Conservation (phyloP, 768 basidiomycete genomes). For the Trametopsis cervina region DNA sequence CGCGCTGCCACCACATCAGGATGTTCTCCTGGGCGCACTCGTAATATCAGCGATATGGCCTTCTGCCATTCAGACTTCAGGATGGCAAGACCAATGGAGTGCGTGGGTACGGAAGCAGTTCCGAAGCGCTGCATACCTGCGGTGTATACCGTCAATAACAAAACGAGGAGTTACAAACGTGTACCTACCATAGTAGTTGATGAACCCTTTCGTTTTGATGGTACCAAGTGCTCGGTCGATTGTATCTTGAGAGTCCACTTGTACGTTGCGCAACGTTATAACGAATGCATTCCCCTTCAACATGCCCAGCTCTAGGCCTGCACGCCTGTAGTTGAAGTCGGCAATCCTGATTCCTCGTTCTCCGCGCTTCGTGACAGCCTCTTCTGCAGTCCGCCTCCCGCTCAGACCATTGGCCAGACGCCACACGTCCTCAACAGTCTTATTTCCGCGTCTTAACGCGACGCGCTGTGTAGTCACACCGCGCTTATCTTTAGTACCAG, state of each 20-base stretch:
- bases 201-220: slow-evolving; percentile 82
- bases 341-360: slow-evolving; percentile 87
- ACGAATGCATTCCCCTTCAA: slow-evolving; percentile 94
- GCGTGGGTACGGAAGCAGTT: slow-evolving; percentile 92
- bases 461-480: slow-evolving; percentile 95
- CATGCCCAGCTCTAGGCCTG: slow-evolving; percentile 87
- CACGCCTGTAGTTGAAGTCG: slow-evolving; percentile 80
- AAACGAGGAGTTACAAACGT: neutral
- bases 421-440: slow-evolving; percentile 84
- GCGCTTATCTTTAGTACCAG: slow-evolving; percentile 98
- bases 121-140: slow-evolving; percentile 98
- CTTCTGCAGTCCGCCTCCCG: slow-evolving; percentile 44
- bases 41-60: slow-evolving; percentile 78
- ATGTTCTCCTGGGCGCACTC: slow-evolving; percentile 83
- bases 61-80: slow-evolving; percentile 86
- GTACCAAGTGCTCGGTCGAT: slow-evolving; percentile 72
- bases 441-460: slow-evolving; percentile 66
- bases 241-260: slow-evolving; percentile 63
- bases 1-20: slow-evolving; percentile 83
- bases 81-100: slow-evolving; percentile 86
- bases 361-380: slow-evolving; percentile 65
- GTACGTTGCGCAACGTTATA: slow-evolving; percentile 88
- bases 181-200: slow-evolving; percentile 88
- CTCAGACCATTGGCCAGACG: slow-evolving; percentile 63
- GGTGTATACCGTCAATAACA: slow-evolving; percentile 3